phyloP scores from a whole-genome alignment of 2,329 filamentous ascomycete species.

The Fusarium newnesense region DNA sequence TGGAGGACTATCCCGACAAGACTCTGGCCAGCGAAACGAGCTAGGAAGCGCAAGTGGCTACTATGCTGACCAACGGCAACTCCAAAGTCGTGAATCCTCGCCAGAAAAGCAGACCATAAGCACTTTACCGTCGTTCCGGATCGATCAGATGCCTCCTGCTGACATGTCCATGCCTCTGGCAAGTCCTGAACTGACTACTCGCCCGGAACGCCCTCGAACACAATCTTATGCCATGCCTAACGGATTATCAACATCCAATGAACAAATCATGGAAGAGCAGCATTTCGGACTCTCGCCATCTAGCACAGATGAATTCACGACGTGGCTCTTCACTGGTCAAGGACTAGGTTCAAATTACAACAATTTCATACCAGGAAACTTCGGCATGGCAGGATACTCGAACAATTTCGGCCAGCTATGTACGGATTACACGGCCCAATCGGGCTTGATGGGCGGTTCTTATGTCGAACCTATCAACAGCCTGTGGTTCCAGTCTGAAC shows the following conservation, averaged over 20 bases:
- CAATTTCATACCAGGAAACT: slow-evolving; percentile 37
- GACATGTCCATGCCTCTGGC: slow-evolving; percentile 38
- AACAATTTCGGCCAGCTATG: slow-evolving; percentile 45
- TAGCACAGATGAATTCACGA: slow-evolving; percentile 44
- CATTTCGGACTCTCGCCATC: slow-evolving; percentile 43
- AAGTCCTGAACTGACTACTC: slow-evolving; percentile 31
- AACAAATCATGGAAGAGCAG: slow-evolving; percentile 42
- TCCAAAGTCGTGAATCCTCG: slow-evolving; percentile 40
- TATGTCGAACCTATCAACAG: slow-evolving; percentile 44
- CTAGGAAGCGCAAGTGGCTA: slow-evolving; percentile 17
- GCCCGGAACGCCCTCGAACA: slow-evolving; percentile 34
- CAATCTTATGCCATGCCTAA: slow-evolving; percentile 40
- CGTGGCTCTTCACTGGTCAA: slow-evolving; percentile 44
- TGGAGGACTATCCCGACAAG: slow-evolving; percentile 20
- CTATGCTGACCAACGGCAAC: slow-evolving; percentile 32
- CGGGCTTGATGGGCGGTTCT: slow-evolving; percentile 38
- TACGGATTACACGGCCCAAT: slow-evolving; percentile 40
- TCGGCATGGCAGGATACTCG: slow-evolving; percentile 40
- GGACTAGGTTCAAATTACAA: slow-evolving; percentile 37
- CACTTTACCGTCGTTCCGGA: slow-evolving; percentile 29
- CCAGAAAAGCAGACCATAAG: slow-evolving; percentile 35
- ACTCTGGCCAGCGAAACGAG: slow-evolving; percentile 26
- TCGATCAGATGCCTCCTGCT: slow-evolving; percentile 34
- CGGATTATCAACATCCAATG: slow-evolving; percentile 31
- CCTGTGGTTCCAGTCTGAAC: slow-evolving; percentile 44